Base-by-base conservation (phyloP, 805 yeast genomes). In the Kurtzmaniella cleridarum region DNA sequence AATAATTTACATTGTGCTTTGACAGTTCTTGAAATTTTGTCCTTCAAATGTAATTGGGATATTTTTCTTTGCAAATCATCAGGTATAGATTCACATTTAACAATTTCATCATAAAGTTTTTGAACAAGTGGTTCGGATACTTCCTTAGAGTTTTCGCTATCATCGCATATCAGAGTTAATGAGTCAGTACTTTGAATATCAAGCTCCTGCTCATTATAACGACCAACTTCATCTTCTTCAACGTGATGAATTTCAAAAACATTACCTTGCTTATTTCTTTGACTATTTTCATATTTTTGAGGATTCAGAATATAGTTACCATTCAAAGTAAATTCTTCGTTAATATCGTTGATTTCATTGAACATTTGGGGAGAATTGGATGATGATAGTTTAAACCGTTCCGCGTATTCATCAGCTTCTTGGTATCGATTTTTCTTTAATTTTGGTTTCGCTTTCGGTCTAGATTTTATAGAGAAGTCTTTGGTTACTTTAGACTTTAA, bases 291-390 rank as follows among this genome's bases (percentile, higher is more conserved):
- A 4, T 6, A 27, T 13, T 27, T 27, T 27, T 12, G 23, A 7
- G 16, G 11, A 20, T 27, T 38, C 20, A 30, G 36, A 20, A 64
- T 46, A 30, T 64, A 62, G 44, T 65, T 68, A 30, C 55, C 62
- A 3, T 57, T 61, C 17, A 66, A 45, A 17, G 59, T 50, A 29
- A 64, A 57, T 33, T 62, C 69, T 27, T 58, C 59, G 28, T 50
- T 60, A 14, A 64, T 43, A 1, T 54, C 37, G 41, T 53, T 57
- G 27, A 64, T 47, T 31, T 62, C 64, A 38, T 54, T 57, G 33
- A 63, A 38, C 60, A 64, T 60, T 40, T 64, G 69, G 2, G 73
- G 71, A 12, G 72, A 65, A 42, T 55, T 60, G 0, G 69, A 59
- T 3, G 67, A 57, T 4, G 70, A 64, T 2, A 64, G 55, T 35